Percentiles rank a stretch among this genome's conserved stretches.
These are phyloP conservation scores for Neurospora sp. DNA, from an alignment of 2,329 filamentous ascomycete genomes.

Conservation along the genomic window DNA sequence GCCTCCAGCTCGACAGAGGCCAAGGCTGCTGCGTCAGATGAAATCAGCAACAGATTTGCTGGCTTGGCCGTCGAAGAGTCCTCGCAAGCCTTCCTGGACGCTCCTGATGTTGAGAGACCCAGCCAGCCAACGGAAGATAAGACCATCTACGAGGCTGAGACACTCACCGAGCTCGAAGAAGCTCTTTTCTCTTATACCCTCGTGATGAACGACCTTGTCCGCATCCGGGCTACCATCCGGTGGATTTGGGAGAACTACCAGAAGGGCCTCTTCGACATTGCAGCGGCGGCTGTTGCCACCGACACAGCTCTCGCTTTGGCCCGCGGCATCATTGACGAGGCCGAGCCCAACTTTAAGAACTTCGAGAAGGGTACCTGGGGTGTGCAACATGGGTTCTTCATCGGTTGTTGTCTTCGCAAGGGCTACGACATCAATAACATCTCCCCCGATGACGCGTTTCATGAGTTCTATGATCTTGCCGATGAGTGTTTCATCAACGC, in stretches of 20 bases:
- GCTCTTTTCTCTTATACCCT: slow-evolving; percentile 18
- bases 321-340: slow-evolving; percentile 22
- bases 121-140: slow-evolving; percentile 8
- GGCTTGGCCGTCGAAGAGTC: slow-evolving; percentile 27
- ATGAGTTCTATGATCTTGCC: slow-evolving; percentile 15
- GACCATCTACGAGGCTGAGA: slow-evolving; percentile 24
- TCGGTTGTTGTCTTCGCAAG: slow-evolving; percentile 7
- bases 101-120: slow-evolving; percentile 19
- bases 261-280: slow-evolving; percentile 20
- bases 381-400: slow-evolving; percentile 13
- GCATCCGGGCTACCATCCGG: slow-evolving; percentile 18
- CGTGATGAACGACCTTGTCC: slow-evolving; percentile 22
- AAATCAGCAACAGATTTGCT: slow-evolving; percentile 24
- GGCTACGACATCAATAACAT: slow-evolving; percentile 9
- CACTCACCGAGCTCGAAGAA: slow-evolving; percentile 16
- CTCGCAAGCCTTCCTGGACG: slow-evolving; percentile 26
- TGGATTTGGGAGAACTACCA: slow-evolving; percentile 24
- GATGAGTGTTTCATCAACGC: slow-evolving; percentile 13
- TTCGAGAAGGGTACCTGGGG: slow-evolving; percentile 13
- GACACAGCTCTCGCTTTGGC: slow-evolving; percentile 27
- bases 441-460: not conserved
- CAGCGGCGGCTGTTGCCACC: slow-evolving; percentile 26
- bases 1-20: not conserved
- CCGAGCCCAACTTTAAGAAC: slow-evolving; percentile 16
- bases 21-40: not conserved